Percentiles rank a stretch among this genome's conserved stretches.
These are phyloP conservation scores for Chytriomyces sp. DNA, from an alignment of 192 early-diverging fungal genomes.

Conservation along the genomic window DNA sequence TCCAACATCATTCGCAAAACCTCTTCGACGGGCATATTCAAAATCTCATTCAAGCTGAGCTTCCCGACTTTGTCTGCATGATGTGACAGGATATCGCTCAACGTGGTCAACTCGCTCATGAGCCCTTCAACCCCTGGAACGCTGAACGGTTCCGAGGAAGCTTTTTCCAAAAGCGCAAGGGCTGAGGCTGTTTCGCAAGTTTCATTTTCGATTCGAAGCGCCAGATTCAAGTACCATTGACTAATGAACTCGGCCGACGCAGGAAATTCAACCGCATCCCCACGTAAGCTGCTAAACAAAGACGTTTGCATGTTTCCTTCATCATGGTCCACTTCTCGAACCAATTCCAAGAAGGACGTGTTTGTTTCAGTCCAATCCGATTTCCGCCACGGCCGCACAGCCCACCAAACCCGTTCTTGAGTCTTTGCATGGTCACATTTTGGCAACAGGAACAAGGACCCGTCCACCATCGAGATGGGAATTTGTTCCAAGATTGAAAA, in stretches of 20 bases:
- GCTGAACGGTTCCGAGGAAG: not conserved
- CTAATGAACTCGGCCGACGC: not conserved
- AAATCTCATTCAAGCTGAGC: slow-evolving; percentile 3
- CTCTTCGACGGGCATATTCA: slow-evolving; percentile 9
- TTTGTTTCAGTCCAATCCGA: slow-evolving; percentile 64
- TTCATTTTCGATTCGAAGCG: slow-evolving; percentile 5
- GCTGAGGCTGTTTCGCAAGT: slow-evolving; percentile 4
- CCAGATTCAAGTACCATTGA: slow-evolving; percentile 20
- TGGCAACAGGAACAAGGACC: slow-evolving; percentile 44
- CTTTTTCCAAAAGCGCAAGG: not conserved
- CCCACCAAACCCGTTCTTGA: slow-evolving; percentile 47
- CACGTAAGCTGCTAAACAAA: not conserved
- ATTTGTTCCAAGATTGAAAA: slow-evolving; percentile 63
- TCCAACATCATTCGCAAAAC: slow-evolving; percentile 33
- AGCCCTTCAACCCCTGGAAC: slow-evolving; percentile 14
- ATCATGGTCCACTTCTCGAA: slow-evolving; percentile 46
- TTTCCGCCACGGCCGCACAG: slow-evolving; percentile 48
- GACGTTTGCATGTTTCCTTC: slow-evolving; percentile 3
- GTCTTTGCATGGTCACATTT: slow-evolving; percentile 21
- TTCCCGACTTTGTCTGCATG: not conserved
- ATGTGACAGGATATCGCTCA: slow-evolving; percentile 18
- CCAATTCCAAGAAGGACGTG: slow-evolving; percentile 43
- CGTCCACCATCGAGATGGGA: slow-evolving; percentile 60
- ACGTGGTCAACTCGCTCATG: slow-evolving; percentile 11
- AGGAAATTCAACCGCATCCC: not conserved